These are phyloP conservation scores for Amorphotheca resinae DNA, from an alignment of 495 filamentous ascomycete species.

Conservation along the genomic window DNA sequence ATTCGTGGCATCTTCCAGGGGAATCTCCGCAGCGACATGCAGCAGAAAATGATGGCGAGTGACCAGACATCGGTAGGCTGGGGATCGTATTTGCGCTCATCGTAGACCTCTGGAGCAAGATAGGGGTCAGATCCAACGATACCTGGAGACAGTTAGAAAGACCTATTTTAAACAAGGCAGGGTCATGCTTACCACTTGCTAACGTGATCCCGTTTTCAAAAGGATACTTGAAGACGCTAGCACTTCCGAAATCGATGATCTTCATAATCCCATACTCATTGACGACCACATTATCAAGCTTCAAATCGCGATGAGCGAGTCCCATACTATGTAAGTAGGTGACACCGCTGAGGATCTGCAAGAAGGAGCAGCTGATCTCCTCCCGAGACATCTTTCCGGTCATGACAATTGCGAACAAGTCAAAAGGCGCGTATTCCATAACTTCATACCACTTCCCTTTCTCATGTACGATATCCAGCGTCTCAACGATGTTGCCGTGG, in stretches of 20 bases:
- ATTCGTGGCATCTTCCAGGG: constrained; percentile 93
- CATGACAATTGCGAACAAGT: constrained; percentile 98
- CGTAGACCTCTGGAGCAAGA: constrained; percentile 92
- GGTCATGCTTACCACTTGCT: constrained; percentile 58
- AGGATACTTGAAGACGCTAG: constrained; percentile 91
- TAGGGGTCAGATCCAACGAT: constrained; percentile 98
- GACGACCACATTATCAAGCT: constrained; percentile 96
- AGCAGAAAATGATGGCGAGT: constrained; percentile 95
- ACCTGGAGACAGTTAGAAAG: constrained; percentile 37
- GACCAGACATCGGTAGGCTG: constrained; percentile 96
- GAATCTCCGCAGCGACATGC: constrained; percentile 92
- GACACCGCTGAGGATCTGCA: constrained; percentile 93
- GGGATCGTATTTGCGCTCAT: constrained; percentile 87
- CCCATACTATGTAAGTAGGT: constrained; percentile 97
- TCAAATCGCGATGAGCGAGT: constrained; percentile 88
- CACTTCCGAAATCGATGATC: constrained; percentile 97
- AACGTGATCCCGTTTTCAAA: constrained; percentile 87
- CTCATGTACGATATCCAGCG: constrained; percentile 92
- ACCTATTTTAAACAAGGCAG: constrained; percentile 7
- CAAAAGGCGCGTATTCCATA: constrained; percentile 98
- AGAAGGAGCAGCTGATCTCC: constrained; percentile 79
- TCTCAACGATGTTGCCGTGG: constrained; percentile 98
- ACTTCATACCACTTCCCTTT: constrained; percentile 95
- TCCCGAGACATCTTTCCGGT: constrained; percentile 94
- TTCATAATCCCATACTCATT: constrained; percentile 99